Base-by-base conservation (phyloP, 257 asterid species). In the Solanum piurae region DNA sequence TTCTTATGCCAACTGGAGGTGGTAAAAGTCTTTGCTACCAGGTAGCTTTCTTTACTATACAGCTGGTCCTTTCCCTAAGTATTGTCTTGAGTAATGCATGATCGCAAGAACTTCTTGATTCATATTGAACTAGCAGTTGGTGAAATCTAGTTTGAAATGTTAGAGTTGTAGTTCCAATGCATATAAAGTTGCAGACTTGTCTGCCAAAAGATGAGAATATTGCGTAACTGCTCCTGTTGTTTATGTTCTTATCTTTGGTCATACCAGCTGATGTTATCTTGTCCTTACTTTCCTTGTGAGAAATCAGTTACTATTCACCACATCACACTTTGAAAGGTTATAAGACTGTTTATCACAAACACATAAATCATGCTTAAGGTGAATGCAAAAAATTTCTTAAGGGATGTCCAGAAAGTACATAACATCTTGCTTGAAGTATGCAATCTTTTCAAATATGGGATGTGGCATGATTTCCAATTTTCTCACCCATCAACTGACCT, bases 11-110 rank as follows among this genome's bases (percentile, higher is more conserved):
- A 74, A 97, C 99, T 46, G 98, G 99, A 88, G 99, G 99, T 83
- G 99, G 99, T 88, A 97, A 96, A 93, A 97, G 99, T 88, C 98
- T 97, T 74, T 96, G 99, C 89, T 97, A 97, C 94, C 99, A 97
- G 99, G 99, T 95, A 89, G 91, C 42, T 82, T 88, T 87, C 83
- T 88, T 87, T 16, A 84, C 31, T 90, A 9, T 69, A 64, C 14
- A 12, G 69, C 34, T 85, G 42, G 29, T 10, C 69, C 16, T 46
- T 80, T 49, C 85, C 85, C 69, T 3, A 3, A 18, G 10, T 46
- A 16, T 80, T 80, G 68, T 49, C 42, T 80, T 46, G 85, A 80
- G 38, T 42, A 64, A 44, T 40, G 66, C 37, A 77, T 79, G 66
- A 79, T 79, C 25, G 12, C 38, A 79, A 44, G 66, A 16, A 79